Evolutionary conservation across 2,329 filamentous ascomycete genomes (phyloP).

Genomic region (Fusarium fracticaudum): DNA sequence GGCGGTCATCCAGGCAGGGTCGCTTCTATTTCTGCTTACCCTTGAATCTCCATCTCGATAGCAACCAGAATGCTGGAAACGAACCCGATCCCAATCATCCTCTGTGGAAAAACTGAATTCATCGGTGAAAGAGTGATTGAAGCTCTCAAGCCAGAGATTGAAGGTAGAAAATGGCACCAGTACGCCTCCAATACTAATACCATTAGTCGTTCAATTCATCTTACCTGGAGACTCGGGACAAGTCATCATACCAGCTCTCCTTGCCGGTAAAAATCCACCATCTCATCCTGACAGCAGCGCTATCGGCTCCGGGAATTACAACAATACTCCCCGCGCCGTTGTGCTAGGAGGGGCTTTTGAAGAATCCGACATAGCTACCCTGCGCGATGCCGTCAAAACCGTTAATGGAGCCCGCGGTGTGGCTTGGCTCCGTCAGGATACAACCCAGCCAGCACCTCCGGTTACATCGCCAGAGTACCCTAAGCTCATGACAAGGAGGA

Average conservation of each 20-base stretch:
- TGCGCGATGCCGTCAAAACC: conserved; percentile 1
- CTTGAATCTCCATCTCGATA: background rate
- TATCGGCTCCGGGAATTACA: conserved; percentile 14
- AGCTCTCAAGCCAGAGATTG: conserved; percentile 22
- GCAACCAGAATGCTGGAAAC: background rate
- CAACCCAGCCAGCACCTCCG: background rate
- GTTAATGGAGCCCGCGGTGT: background rate
- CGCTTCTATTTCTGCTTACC: background rate
- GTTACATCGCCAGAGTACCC: conserved; percentile 24
- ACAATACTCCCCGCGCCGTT: background rate
- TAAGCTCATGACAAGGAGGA: conserved; percentile 15
- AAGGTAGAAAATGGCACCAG: background rate
- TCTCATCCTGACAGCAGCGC: conserved; percentile 1
- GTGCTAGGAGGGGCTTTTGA: conserved; percentile 17
- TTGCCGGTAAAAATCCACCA: background rate
- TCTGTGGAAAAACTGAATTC: conserved; percentile 27
- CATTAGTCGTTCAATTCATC: conserved; percentile 17
- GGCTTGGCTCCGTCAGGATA: conserved; percentile 23
- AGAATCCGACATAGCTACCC: conserved; percentile 1
- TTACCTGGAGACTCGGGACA: conserved; percentile 19
- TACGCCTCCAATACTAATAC: background rate
- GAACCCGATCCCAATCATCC: conserved; percentile 12
- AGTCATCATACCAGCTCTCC: conserved; percentile 8
- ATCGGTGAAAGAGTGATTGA: conserved; percentile 13
- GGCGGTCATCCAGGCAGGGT: background rate